phyloP scores from a whole-genome alignment of 2,329 filamentous ascomycete genomes.

The Exophiala alcalophila region DNA sequence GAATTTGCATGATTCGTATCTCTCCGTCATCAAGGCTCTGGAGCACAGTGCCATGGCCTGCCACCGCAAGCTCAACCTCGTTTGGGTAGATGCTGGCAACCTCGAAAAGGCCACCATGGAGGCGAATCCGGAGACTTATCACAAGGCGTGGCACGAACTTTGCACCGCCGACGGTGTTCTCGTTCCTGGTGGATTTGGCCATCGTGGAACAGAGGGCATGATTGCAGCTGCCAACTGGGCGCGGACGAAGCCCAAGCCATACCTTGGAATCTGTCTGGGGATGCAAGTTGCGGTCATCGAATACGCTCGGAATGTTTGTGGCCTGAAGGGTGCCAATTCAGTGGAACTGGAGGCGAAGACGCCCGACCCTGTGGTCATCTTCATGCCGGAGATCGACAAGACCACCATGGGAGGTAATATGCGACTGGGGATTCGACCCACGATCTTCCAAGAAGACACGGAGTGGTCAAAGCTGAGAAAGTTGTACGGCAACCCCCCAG shows the following conservation, averaged over 20 bases:
- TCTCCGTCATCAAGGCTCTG: constrained; percentile 78
- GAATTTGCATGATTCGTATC: constrained; percentile 78
- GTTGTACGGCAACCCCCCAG: constrained; percentile 57
- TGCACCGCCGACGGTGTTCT: constrained; percentile 61
- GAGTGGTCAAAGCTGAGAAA: constrained; percentile 76
- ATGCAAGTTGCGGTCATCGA: constrained; percentile 94
- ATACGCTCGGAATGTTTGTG: constrained; percentile 72
- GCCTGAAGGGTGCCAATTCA: constrained; percentile 56
- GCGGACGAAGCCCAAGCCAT: constrained; percentile 74
- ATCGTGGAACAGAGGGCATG: constrained; percentile 84
- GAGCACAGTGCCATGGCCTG: constrained; percentile 92
- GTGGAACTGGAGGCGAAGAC: constrained; percentile 56
- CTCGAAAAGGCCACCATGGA: constrained; percentile 67
- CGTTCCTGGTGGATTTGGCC: constrained; percentile 69
- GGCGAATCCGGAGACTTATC: constrained; percentile 67
- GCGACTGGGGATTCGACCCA: constrained; percentile 73
- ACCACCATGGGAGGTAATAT: constrained; percentile 81
- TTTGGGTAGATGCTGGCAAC: constrained; percentile 81
- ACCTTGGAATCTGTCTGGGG: constrained; percentile 84
- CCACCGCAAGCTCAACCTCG: constrained; percentile 71
- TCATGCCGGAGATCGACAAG: constrained; percentile 85
- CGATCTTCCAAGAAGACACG: constrained; percentile 69
- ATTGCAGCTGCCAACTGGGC: constrained; percentile 83
- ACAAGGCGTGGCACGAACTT: constrained; percentile 81
- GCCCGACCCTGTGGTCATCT: constrained; percentile 72